Base-by-base conservation (phyloP, 192 early-diverging fungal species). In the Funneliformis geosporum region DNA sequence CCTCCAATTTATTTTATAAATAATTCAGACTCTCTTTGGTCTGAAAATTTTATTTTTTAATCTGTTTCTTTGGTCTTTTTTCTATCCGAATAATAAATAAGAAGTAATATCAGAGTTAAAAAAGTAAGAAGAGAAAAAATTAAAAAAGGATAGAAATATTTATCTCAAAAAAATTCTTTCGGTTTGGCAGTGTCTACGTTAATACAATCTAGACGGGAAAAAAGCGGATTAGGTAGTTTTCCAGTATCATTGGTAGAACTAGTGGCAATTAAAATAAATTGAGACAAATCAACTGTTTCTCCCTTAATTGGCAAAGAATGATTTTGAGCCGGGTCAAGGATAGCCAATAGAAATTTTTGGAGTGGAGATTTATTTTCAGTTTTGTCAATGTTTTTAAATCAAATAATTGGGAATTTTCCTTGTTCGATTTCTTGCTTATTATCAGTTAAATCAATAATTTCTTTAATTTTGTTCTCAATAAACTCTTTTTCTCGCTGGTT, bases 131-230 rank as follows among this genome's bases (percentile, higher is more conserved):
- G 7, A 75, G 73, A 75, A 75, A 28, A 8, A 75, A 75, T 75
- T 75, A 33, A n/a, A 11, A 75, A 33, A 60, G 50, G 38, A 60
- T 75, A 75, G 33, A 55, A 75, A 40, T 75, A 38, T 75, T 75
- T 75, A 60, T 75, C 73, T 75, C 73, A 75, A 75, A 75, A 75
- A 75, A 75, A 75, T 60, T 60, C 50, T 60, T 75, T 75, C 47
- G 73, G 73, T 40, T 75, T 1, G 55, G 73, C 50, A 0, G 73
- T 75, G 0, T 75, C 73, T 1, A 75, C 59, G 60, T 75, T 75
- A 39, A 75, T 60, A 38, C 73, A 75, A 38, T 75, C 73, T 27
- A 75, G 23, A 5, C 73, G 47, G 16, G 73, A 75, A 25, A 60
- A 39, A 33, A 75, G 73, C 7, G 73, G 73, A 60, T 60, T 75